Evolutionary conservation across 176 grass and related monocot species (phyloP), one percentile per base, ranked within the genome.

Genomic region (Thalia dealbata): DNA sequence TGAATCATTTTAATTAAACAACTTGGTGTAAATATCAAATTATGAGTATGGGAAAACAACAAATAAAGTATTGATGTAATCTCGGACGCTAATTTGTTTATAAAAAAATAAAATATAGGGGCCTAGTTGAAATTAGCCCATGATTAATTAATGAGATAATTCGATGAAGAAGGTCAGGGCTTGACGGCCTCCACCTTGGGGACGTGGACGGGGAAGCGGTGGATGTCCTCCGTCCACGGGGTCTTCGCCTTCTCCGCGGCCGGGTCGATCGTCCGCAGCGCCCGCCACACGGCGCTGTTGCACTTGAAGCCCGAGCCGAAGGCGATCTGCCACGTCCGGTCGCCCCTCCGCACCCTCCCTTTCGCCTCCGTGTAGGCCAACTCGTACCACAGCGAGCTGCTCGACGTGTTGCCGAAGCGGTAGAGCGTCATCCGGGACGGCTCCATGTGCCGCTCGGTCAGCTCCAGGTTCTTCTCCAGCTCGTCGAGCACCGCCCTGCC

Each of bases 301-400:
- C 92, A 96, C 82, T 91, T 92, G 66, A 92, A 92, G 0, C 86
- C 89, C 0, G 86, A 92, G 0, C 83, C 89, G 61, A 92, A 88
- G 0, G 86, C 81, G 2, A 88, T 76, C 79, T 86, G 84, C 78
- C 84, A 83, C 30, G 75, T 82, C 26, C 78, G 72, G 75, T 92
- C 66, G 0, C 89, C 86, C 42, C 29, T 75, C n/a, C 55, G 64
- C 7, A 88, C 78, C 27, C 81, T 72, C 10, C 86, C 86, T 52
- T 84, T 84, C 0, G 83, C 83, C 75, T 92, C 87, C 32, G 81
- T 61, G 86, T 92, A 92, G 3, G 80, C 83, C 1, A 92, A 75
- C 73, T 86, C 90, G 68, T 89, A 92, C 90, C 86, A 92, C 35
- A 86, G 78, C 26, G 83, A 86, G 69, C 90, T 92, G 72, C 83